Conservation (phyloP, 2,329 filamentous ascomycete species). For the Diaporthe vexans region DNA sequence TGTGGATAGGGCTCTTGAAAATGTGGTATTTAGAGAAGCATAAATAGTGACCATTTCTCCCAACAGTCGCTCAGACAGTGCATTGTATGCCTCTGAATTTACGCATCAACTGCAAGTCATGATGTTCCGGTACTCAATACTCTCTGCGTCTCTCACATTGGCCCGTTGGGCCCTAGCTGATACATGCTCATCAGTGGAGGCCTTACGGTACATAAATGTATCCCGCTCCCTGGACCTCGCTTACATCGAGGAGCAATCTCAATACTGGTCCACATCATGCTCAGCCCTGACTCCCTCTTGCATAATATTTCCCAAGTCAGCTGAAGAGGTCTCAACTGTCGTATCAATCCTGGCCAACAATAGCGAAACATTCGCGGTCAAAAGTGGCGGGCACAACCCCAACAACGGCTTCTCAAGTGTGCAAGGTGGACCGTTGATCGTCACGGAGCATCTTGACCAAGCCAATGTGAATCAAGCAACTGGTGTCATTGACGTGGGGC, state of each 20-base stretch:
- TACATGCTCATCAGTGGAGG: conserved; percentile 4
- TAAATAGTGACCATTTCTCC: neutral
- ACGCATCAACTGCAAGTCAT: neutral
- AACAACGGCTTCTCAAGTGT: conserved; percentile 29
- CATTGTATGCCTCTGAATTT: neutral
- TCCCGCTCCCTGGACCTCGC: conserved; percentile 6
- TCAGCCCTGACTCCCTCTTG: conserved; percentile 17
- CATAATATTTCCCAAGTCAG: conserved; percentile 16
- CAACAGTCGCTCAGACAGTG: neutral
- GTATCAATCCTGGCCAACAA: conserved; percentile 11
- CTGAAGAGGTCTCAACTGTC: conserved; percentile 1
- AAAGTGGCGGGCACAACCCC: conserved; percentile 30
- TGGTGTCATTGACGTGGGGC: conserved; percentile 18
- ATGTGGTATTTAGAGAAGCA: neutral
- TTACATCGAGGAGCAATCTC: conserved; percentile 20
- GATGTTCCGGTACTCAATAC: neutral
- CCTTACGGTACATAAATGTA: neutral
- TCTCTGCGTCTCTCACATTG: neutral
- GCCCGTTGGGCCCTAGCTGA: neutral
- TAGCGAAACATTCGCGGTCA: conserved; percentile 1
- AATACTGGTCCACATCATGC: conserved; percentile 26
- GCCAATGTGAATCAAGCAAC: conserved; percentile 16
- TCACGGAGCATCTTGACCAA: conserved; percentile 20
- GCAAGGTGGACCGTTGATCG: conserved; percentile 24
- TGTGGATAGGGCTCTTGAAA: neutral